Base-by-base conservation (phyloP, 2,329 filamentous ascomycete genomes). In the Phaeosphaeriaceae sp. region DNA sequence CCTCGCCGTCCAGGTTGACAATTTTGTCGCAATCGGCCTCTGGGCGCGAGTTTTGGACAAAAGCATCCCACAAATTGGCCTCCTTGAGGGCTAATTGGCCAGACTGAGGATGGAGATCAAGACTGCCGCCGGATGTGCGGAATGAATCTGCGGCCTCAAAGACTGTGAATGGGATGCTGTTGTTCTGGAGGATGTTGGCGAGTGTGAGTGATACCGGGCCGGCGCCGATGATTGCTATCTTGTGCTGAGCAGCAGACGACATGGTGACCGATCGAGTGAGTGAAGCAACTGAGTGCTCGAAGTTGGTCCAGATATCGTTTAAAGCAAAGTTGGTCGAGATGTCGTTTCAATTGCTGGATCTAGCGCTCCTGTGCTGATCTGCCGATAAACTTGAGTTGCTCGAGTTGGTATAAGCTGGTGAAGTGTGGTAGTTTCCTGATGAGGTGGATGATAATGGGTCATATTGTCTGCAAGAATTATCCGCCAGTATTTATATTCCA, bases 21-120 rank as follows among this genome's bases (percentile, higher is more conserved):
- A 86, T 72, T 48, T 82, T 78, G 54, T 84, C 60, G 27, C 80
- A 81, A 54, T 87, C 84, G 54, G 81, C 80, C 59, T 86, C 84
- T 45, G 83, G 83, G 41, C 85, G 81, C 1, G 83, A 82, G 52
- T 81, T 60, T 58, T 80, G 76, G n/a, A 76, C 63, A 69, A 87
- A 88, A 31, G 81, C 76, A 1, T 82, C 79, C 69, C 77, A 83
- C 6, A 87, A 71, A 0, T 79, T 80, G 3, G 83, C 83, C 55
- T 83, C 80, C 52, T 79, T 80, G 48, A 88, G 67, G 0, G 85
- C 85, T 3, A 77, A 73, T 31, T 86, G 80, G 0, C 85, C 85
- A 1, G 81, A 82, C 2, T 74, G 61, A 0, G 79, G 80, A 61
- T 88, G 85, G 9, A 88, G 72, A 63, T 87, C 85, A 2, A 88